phyloP scores from a whole-genome alignment of 1,139 yeast genomes.

The Yamadazyma spencermartinsiae region DNA sequence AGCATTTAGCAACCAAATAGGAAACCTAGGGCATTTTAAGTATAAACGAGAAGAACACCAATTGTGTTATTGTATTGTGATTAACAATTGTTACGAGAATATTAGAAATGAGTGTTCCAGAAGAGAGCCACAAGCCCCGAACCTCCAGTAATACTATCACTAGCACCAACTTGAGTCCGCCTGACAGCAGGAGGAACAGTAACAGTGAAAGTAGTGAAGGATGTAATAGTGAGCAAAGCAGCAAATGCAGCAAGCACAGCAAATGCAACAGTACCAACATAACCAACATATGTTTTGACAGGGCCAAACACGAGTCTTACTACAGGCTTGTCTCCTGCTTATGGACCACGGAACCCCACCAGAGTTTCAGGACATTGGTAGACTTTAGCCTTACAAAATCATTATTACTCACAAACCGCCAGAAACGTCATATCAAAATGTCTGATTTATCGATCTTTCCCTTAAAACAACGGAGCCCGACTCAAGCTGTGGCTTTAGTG shows the following conservation, averaged over 20 bases:
- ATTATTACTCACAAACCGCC: slow-evolving; percentile 22
- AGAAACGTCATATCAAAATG: slow-evolving; percentile 25
- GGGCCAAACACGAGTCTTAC: no score
- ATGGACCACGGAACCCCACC: slow-evolving; percentile 25
- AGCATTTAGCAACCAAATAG: background rate
- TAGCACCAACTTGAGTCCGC: background rate
- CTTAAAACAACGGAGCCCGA: slow-evolving; percentile 14
- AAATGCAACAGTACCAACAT: no score
- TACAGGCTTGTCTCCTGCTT: slow-evolving; percentile 22
- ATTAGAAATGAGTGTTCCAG: background rate
- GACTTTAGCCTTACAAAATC: slow-evolving; percentile 29
- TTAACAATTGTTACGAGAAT: no score
- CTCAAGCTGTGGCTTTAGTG: slow-evolving; percentile 11
- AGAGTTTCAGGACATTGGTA: slow-evolving; percentile 26
- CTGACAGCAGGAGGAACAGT: slow-evolving; percentile 2
- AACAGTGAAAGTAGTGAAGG: background rate
- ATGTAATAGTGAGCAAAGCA: background rate
- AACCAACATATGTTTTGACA: no score
- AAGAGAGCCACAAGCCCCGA: slow-evolving; percentile 1
- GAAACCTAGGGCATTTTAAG: background rate
- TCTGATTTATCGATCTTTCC: slow-evolving; percentile 22
- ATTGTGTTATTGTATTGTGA: background rate
- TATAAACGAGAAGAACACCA: background rate
- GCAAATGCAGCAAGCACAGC: slow-evolving; percentile 19
- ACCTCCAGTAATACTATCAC: background rate